Evolutionary conservation across 2,329 filamentous ascomycete species (phyloP).

Genomic region (Microdochium trichocladiopsis): DNA sequence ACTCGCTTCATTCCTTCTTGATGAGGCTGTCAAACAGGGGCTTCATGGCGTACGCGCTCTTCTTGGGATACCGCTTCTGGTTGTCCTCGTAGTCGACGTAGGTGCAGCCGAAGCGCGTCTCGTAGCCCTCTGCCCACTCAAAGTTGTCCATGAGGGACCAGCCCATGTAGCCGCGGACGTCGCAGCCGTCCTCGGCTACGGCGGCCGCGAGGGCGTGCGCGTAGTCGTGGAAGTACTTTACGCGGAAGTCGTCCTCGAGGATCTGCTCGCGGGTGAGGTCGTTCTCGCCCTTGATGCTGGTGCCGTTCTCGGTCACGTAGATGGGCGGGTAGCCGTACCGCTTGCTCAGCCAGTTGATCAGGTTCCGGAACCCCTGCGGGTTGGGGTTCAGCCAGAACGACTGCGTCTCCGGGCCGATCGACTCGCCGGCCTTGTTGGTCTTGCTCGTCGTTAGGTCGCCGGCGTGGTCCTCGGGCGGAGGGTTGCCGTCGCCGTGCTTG

Average conservation of each 20-base stretch:
- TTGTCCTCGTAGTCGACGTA: slow-evolving; percentile 76
- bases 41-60: slow-evolving; percentile 68
- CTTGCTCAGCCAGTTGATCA: slow-evolving; percentile 70
- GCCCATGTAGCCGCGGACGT: slow-evolving; percentile 74
- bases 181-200: slow-evolving; percentile 63
- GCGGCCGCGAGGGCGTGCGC: slow-evolving; percentile 71
- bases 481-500: slow-evolving; percentile 57
- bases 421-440: slow-evolving; percentile 63
- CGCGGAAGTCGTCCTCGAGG: slow-evolving; percentile 74
- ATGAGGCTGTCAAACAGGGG: slow-evolving; percentile 66
- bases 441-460: slow-evolving; percentile 71
- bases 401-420: slow-evolving; percentile 77
- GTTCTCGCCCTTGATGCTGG: slow-evolving; percentile 76
- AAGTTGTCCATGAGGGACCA: slow-evolving; percentile 91
- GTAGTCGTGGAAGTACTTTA: slow-evolving; percentile 72
- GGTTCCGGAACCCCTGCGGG: slow-evolving; percentile 67
- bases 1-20: slow-evolving; percentile 45
- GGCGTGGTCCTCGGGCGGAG: slow-evolving; percentile 59
- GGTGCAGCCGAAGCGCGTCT: slow-evolving; percentile 77
- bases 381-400: slow-evolving; percentile 74
- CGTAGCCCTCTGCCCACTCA: slow-evolving; percentile 87
- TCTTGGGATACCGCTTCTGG: slow-evolving; percentile 77
- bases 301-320: slow-evolving; percentile 86
- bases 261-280: slow-evolving; percentile 64
- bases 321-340: slow-evolving; percentile 72